Evolutionary conservation across 2,329 filamentous ascomycete genomes (phyloP), one percentile per base, ranked within the genome.

Genomic region (Drechslerella coelobrocha): DNA sequence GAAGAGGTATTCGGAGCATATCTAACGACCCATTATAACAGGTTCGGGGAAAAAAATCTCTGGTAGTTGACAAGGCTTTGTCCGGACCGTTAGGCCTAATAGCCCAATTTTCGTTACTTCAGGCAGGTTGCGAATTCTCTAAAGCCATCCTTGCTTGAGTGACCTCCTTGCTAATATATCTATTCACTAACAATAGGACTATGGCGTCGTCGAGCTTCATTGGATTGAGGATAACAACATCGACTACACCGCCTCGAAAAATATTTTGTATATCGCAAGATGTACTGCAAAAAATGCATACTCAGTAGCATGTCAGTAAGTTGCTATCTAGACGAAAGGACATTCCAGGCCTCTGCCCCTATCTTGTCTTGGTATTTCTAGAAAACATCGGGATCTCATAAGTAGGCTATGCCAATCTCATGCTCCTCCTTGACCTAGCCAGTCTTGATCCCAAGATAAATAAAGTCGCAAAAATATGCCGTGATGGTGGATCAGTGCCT

Each of bases 31-130:
- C 19, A 9, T 8, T 5, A 27, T 9, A 53, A 37, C n/a, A 99
- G 94, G 91, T 97, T 74, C 90, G 93, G 78, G 95, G 95, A 75
- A 99, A 97, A 86, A 99, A 99, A 84, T 97, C 97, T 77, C 83
- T 99, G 72, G 90, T 99, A 56, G 89, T 99, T 77, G 93, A 97
- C 79, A 90, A 89, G 79, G 88, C 88, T 76, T 84, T 99, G 75
- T 92, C 93, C 75, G 94, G 93, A 23, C 91, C 92, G 27, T 85
- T 99, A 75, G 91, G 92, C 68, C 84, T 93, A 68, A 89, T 99
- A 75, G 91, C 96, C 81, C 97, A 97, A 79, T 96, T 97, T 77
- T 93, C 93, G 21, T 73, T 75, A 37, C 72, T 76, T n/a, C 75
- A 76, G 61, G 75, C 73, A 63, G 50, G 63, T 55, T 55, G 50